A percentile compares a stretch with the other conserved stretches of the same genome.
Conservation (phyloP, 1,139 yeast genomes). For the Diutina scorzettiae region DNA sequence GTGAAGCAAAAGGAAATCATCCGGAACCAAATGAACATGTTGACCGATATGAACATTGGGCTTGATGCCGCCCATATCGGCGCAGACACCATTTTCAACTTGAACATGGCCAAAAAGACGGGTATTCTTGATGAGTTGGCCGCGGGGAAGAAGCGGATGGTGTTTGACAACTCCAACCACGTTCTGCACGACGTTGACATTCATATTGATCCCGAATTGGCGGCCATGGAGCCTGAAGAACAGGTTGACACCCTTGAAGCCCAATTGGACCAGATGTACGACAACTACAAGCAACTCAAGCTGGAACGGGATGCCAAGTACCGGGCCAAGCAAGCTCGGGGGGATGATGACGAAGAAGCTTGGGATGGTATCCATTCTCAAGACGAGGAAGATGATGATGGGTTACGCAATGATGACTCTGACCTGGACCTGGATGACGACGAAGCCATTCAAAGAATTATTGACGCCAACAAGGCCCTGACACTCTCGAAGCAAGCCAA, state of each 20-base stretch:
- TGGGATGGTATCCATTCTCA: slow-evolving; percentile 75
- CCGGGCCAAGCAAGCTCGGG: slow-evolving; percentile 72
- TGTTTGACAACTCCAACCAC: slow-evolving; percentile 45
- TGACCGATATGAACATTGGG: slow-evolving; percentile 87
- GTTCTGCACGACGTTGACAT: slow-evolving; percentile 41
- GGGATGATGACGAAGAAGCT: slow-evolving; percentile 65
- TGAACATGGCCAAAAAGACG: slow-evolving; percentile 74
- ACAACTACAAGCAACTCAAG: slow-evolving; percentile 55
- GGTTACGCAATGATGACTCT: slow-evolving; percentile 25
- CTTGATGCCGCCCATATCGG: slow-evolving; percentile 83
- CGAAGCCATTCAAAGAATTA: slow-evolving; percentile 45
- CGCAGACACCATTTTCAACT: slow-evolving; percentile 62
- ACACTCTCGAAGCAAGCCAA: slow-evolving; percentile 58
- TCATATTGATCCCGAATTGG: slow-evolving; percentile 26
- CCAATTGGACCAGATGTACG: slow-evolving; percentile 75
- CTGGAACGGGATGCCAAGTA: slow-evolving; percentile 73
- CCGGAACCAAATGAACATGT: slow-evolving; percentile 94
- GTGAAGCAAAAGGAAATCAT: slow-evolving; percentile 75
- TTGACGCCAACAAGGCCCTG: background rate
- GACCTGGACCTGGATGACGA: slow-evolving; percentile 57
- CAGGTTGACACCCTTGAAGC: slow-evolving; percentile 65
- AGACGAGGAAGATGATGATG: slow-evolving; percentile 23
- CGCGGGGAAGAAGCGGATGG: slow-evolving; percentile 73
- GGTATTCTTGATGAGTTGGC: slow-evolving; percentile 67
- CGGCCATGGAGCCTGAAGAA: slow-evolving; percentile 25